Percentiles rank a stretch among this genome's conserved stretches.
Conservation (phyloP, 306 rosid species). For the Fragaria vesca region DNA sequence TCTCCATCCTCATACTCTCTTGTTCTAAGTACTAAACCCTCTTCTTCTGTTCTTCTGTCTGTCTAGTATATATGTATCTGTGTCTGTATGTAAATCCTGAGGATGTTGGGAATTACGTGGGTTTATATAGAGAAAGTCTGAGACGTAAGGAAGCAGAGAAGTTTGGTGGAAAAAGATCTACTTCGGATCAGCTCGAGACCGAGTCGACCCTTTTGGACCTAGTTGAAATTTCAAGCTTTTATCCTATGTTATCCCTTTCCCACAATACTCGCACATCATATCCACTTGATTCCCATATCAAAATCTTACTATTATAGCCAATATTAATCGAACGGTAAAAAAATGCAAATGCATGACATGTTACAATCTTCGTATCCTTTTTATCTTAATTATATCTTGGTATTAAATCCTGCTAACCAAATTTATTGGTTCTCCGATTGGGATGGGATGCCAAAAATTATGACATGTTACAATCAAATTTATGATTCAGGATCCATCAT, state of each 20-base stretch:
- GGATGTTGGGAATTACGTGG: background rate
- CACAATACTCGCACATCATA: background rate
- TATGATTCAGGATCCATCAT: background rate
- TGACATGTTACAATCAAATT: background rate
- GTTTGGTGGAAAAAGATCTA: constrained; percentile 48
- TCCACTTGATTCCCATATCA: background rate
- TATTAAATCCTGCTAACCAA: background rate
- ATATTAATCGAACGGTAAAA: background rate
- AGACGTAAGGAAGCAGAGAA: constrained; percentile 47
- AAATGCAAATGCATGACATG: background rate
- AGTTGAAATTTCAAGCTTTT: constrained; percentile 15
- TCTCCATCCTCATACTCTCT: constrained; percentile 35
- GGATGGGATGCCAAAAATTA: background rate
- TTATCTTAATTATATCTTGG: background rate
- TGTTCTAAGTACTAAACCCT: background rate
- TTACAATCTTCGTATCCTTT: no score
- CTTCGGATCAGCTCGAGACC: constrained; percentile 34
- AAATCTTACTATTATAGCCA: background rate
- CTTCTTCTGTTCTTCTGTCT: background rate
- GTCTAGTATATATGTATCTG: background rate
- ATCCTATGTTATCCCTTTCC: background rate
- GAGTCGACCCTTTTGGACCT: constrained; percentile 52
- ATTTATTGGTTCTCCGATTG: background rate
- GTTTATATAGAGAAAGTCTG: constrained; percentile 24
- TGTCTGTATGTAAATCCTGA: background rate